These are phyloP conservation scores for Scutellaria baicalensis DNA, from an alignment of 257 asterid species.

Conservation along the genomic window DNA sequence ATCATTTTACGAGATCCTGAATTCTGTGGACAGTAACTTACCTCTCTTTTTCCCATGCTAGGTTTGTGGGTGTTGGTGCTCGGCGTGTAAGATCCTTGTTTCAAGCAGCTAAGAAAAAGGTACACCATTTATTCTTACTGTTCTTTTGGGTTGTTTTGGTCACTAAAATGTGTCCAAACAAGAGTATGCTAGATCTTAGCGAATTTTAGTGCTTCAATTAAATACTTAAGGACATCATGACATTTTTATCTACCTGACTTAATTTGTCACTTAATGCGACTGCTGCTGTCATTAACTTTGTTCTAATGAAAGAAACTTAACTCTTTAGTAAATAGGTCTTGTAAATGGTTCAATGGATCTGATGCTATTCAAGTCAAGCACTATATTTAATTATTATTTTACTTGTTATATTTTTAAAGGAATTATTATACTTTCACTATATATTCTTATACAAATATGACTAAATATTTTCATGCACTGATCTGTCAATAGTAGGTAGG, in stretches of 20 bases:
- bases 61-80: constrained; percentile 99
- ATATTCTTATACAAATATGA: not conserved
- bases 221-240: not conserved
- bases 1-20: not conserved
- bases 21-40: constrained; percentile 4
- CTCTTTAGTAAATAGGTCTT: not conserved
- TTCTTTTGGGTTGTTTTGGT: not conserved
- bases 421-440: not conserved
- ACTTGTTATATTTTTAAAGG: not conserved
- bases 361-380: not conserved
- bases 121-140: constrained; percentile 16
- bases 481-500: not conserved
- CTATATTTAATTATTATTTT: not conserved
- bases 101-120: constrained; percentile 99
- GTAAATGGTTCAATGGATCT: not conserved
- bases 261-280: not conserved
- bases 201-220: not conserved
- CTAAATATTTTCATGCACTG: not conserved
- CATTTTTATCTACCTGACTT: not conserved
- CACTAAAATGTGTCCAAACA: constrained; percentile 11
- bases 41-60: constrained; percentile 22
- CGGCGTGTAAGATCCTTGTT: constrained; percentile 97
- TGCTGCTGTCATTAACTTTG: not conserved
- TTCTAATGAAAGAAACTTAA: not conserved
- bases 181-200: not conserved